These are phyloP conservation scores for Arxiozyma telluris DNA, from an alignment of 1,139 yeast species.

Conservation along the genomic window DNA sequence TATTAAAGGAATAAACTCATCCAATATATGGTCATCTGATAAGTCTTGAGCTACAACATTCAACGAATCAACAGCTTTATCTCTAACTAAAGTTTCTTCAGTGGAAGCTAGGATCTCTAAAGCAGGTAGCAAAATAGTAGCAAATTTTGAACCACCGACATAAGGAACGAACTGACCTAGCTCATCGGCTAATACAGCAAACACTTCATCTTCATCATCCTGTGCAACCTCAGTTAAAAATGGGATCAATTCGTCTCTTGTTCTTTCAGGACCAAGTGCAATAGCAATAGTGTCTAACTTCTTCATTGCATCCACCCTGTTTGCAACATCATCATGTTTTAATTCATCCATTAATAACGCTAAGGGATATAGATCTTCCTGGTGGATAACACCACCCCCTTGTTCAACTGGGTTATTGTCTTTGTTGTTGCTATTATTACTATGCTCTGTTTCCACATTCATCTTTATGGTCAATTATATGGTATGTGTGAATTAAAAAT, in stretches of 20 bases:
- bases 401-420: slow-evolving; percentile 5
- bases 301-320: slow-evolving; percentile 91
- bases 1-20: slow-evolving; percentile 65
- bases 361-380: slow-evolving; percentile 71
- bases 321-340: slow-evolving; percentile 88
- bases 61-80: slow-evolving; percentile 83
- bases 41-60: slow-evolving; percentile 61
- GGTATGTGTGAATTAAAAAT: no score
- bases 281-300: slow-evolving; percentile 88
- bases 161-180: slow-evolving; percentile 78
- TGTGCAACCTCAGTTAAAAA: slow-evolving; percentile 87
- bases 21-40: slow-evolving; percentile 56
- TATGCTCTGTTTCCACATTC: background rate
- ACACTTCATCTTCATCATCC: slow-evolving; percentile 97
- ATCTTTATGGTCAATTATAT: background rate
- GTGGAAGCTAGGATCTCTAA: slow-evolving; percentile 81
- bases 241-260: slow-evolving; percentile 81
- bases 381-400: slow-evolving; percentile 14
- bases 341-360: slow-evolving; percentile 95
- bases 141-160: slow-evolving; percentile 78
- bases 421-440: background rate
- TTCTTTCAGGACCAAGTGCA: slow-evolving; percentile 91
- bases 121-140: slow-evolving; percentile 73
- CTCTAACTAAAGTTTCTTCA: slow-evolving; percentile 97
- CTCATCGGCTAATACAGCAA: slow-evolving; percentile 87